These are phyloP conservation scores for Pyricularia sp. DNA, from an alignment of 2,329 filamentous ascomycete genomes.

Conservation along the genomic window DNA sequence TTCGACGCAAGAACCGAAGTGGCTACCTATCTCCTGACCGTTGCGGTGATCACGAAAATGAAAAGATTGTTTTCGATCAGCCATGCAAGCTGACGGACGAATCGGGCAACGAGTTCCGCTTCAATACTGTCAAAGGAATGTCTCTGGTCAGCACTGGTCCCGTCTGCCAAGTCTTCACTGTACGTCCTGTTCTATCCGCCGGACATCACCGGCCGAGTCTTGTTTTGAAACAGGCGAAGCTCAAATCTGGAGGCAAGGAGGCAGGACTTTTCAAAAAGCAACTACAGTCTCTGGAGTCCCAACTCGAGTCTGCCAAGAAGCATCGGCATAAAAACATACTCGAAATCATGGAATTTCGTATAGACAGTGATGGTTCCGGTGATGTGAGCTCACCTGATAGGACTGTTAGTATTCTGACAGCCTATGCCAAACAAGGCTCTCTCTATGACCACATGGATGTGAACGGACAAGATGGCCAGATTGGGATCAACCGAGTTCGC, in stretches of 20 bases:
- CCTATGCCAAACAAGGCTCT: slow-evolving; percentile 70
- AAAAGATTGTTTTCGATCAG: slow-evolving; percentile 50
- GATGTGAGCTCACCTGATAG: slow-evolving; percentile 28
- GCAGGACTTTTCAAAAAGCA: slow-evolving; percentile 57
- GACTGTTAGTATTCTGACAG: slow-evolving; percentile 63
- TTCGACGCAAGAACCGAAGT: slow-evolving; percentile 45
- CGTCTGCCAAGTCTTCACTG: slow-evolving; percentile 56
- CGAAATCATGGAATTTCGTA: slow-evolving; percentile 70
- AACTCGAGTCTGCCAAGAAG: slow-evolving; percentile 62
- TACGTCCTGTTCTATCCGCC: slow-evolving; percentile 51
- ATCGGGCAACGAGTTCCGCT: slow-evolving; percentile 49
- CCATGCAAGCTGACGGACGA: slow-evolving; percentile 49
- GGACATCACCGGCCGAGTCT: slow-evolving; percentile 48
- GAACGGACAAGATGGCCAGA: slow-evolving; percentile 57
- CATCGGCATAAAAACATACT: slow-evolving; percentile 66
- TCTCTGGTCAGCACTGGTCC: slow-evolving; percentile 51
- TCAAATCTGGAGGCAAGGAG: slow-evolving; percentile 46
- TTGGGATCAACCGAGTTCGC: slow-evolving; percentile 64
- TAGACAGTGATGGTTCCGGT: slow-evolving; percentile 26
- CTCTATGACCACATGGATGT: slow-evolving; percentile 71
- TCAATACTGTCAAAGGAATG: slow-evolving; percentile 59
- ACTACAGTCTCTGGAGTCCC: slow-evolving; percentile 61
- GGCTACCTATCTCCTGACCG: slow-evolving; percentile 25
- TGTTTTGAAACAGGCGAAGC: slow-evolving; percentile 56
- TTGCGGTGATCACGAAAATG: slow-evolving; percentile 18